Evolutionary conservation across 1,284 basidiomycete genomes (phyloP).

Genomic region (Tilletia indica): DNA sequence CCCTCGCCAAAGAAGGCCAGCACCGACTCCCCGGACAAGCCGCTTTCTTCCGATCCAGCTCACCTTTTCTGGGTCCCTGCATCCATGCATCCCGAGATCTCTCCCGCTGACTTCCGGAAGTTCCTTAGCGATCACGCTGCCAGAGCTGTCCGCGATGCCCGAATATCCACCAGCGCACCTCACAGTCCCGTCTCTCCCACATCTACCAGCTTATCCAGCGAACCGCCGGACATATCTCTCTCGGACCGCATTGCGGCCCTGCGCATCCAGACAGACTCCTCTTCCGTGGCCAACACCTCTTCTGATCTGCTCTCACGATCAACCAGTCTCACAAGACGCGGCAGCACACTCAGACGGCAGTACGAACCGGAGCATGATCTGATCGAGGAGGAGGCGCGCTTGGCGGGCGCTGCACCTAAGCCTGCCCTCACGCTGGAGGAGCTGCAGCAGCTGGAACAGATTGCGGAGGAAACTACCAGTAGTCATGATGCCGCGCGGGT

Average conservation of each 20-base stretch:
- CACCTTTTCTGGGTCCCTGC: slow-evolving; percentile 97
- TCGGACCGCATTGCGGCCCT: slow-evolving; percentile 6
- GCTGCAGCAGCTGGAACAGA: slow-evolving; percentile 83
- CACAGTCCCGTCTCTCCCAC: slow-evolving; percentile 26
- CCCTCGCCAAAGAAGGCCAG: neutral
- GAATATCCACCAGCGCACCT: slow-evolving; percentile 33
- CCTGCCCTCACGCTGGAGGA: slow-evolving; percentile 79
- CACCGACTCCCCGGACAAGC: neutral
- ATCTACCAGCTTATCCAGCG: neutral
- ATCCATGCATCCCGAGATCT: slow-evolving; percentile 91
- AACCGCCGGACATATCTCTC: neutral
- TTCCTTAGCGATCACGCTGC: slow-evolving; percentile 88
- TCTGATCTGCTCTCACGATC: slow-evolving; percentile 30
- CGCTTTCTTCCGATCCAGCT: slow-evolving; percentile 36
- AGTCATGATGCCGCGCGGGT: slow-evolving; percentile 81
- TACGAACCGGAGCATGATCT: slow-evolving; percentile 68
- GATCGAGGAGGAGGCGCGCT: slow-evolving; percentile 26
- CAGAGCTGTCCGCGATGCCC: slow-evolving; percentile 51
- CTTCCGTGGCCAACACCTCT: neutral
- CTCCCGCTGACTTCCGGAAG: slow-evolving; percentile 87
- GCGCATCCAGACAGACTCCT: slow-evolving; percentile 7
- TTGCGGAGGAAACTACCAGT: slow-evolving; percentile 73
- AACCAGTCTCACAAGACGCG: slow-evolving; percentile 46
- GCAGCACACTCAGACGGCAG: slow-evolving; percentile 50
- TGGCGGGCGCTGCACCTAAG: slow-evolving; percentile 39